phyloP scores from a whole-genome alignment of 139 green algal genomes.

The Haematococcus lacustris region DNA sequence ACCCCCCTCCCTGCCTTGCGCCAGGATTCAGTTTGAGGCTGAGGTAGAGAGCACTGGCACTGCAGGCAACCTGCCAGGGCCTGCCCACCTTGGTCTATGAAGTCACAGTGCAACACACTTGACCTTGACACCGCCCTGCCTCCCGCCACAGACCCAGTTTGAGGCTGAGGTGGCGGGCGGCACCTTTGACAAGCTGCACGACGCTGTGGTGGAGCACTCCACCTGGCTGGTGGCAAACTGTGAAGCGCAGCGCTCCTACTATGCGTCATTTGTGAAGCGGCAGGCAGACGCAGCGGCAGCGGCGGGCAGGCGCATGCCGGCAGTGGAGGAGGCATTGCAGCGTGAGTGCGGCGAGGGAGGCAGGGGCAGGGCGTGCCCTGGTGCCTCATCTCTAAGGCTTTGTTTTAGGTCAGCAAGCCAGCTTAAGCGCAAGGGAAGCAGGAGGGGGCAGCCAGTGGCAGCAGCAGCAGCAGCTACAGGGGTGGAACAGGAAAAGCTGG shows the following conservation, averaged over 20 bases:
- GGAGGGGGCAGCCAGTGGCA: too few species aligned
- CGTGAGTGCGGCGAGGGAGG: too few species aligned
- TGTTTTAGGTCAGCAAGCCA: too few species aligned
- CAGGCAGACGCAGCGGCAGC: not conserved
- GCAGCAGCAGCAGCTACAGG: too few species aligned
- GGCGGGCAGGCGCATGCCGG: not conserved
- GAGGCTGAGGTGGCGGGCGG: conserved; percentile 20
- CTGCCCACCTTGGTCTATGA: too few species aligned
- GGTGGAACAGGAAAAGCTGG: too few species aligned
- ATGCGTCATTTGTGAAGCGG: conserved; percentile 5
- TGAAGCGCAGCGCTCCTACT: conserved; percentile 41
- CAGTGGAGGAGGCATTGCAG: not conserved
- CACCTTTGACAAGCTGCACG: conserved; percentile 8
- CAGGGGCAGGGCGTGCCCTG: too few species aligned
- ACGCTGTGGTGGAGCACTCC: conserved; percentile 53
- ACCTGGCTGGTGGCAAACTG: conserved; percentile 75
- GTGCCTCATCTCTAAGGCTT: too few species aligned
- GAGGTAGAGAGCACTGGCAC: conserved; percentile 11
- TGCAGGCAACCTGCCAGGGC: conserved; percentile 59
- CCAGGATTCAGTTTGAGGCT: conserved; percentile 15
- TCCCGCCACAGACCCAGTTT: conserved; percentile 15
- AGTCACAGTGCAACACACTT: too few species aligned
- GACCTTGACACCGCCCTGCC: too few species aligned
- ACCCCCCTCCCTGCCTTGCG: too few species aligned
- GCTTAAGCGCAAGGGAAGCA: too few species aligned